Conservation (phyloP, 2,329 filamentous ascomycete genomes). For the Samsoniella hepiali region DNA sequence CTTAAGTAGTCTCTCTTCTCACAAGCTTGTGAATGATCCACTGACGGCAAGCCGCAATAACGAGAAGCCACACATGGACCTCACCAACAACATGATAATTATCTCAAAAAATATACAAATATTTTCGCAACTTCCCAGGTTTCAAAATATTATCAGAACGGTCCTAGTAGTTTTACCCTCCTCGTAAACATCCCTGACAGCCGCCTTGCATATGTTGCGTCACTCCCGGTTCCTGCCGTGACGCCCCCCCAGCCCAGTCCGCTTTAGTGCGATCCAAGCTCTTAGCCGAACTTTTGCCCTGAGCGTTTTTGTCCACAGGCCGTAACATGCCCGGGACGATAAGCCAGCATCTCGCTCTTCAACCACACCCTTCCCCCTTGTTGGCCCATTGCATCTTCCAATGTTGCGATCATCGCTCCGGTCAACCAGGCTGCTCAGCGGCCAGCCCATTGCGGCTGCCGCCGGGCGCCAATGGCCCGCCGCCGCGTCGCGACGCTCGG, state of each 20-base stretch:
- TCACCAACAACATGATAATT: background rate
- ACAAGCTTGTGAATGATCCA: background rate
- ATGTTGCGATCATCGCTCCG: conserved; percentile 69
- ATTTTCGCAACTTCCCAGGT: background rate
- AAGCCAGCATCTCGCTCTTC: conserved; percentile 25
- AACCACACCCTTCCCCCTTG: conserved; percentile 29
- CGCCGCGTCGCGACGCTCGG: conserved; percentile 34
- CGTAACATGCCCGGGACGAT: conserved; percentile 23
- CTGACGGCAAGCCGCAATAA: background rate
- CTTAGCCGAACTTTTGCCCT: conserved; percentile 45
- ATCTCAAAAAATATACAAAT: background rate
- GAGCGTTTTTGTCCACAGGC: conserved; percentile 40
- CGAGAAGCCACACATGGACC: background rate
- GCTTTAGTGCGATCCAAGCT: conserved; percentile 23
- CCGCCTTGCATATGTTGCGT: conserved; percentile 26
- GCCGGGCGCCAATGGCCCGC: conserved; percentile 58
- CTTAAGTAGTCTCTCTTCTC: too few relatives aligned
- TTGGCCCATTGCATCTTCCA: conserved; percentile 47
- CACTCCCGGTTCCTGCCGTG: conserved; percentile 36
- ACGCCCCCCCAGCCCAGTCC: conserved; percentile 22
- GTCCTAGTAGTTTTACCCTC: background rate
- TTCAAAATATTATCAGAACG: background rate
- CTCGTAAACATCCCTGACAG: background rate
- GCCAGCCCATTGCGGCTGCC: conserved; percentile 51
- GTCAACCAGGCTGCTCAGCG: conserved; percentile 58